phyloP scores from a whole-genome alignment of 2,329 filamentous ascomycete species.

The Neopestalotiopsis sp. region DNA sequence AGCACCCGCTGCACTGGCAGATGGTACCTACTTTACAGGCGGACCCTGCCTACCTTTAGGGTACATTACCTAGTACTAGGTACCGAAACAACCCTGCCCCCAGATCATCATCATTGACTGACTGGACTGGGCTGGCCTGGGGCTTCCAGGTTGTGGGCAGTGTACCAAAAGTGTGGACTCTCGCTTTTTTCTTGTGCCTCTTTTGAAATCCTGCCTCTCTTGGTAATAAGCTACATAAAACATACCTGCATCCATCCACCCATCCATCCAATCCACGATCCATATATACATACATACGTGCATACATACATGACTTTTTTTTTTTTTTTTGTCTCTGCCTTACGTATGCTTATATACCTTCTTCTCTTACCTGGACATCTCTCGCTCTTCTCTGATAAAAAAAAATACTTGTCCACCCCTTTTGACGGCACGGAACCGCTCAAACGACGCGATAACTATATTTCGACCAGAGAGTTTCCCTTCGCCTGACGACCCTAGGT shows the following conservation, averaged over 20 bases:
- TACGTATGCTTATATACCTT: neutral
- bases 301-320: neutral
- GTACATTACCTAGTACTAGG: neutral
- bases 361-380: neutral
- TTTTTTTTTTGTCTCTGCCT: neutral
- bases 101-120: slow-evolving; percentile 3
- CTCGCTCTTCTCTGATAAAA: neutral
- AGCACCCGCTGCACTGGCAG: neutral
- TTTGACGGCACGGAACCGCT: neutral
- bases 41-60: neutral
- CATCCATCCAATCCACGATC: no score
- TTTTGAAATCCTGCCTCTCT: neutral
- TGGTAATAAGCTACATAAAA: neutral
- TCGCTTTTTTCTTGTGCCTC: neutral
- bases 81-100: neutral
- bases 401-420: neutral
- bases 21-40: neutral
- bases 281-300: neutral
- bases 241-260: no score
- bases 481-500: neutral
- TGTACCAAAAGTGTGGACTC: neutral
- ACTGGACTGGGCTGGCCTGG: neutral
- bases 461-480: no score
- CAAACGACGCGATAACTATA: no score
- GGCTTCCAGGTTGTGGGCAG: neutral